These are phyloP conservation scores for Leccinellum luteum DNA, from an alignment of 768 basidiomycete genomes.

Conservation along the genomic window DNA sequence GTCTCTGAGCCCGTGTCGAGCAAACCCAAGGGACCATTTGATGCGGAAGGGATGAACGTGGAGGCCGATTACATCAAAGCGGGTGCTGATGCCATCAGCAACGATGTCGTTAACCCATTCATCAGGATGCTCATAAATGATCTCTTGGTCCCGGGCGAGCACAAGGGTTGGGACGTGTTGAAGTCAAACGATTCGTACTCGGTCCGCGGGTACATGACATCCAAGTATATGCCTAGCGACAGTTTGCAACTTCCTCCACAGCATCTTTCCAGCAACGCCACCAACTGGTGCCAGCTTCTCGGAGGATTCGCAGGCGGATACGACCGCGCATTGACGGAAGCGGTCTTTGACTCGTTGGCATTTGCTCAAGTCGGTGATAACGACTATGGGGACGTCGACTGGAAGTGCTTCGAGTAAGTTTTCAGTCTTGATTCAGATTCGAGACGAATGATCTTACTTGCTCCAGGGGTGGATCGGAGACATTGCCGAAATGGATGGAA, in stretches of 20 bases:
- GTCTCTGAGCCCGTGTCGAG: background rate
- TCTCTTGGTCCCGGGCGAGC: constrained; percentile 6
- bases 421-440: background rate
- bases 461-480: constrained; percentile 23
- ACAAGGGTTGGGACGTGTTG: constrained; percentile 26
- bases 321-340: constrained; percentile 35
- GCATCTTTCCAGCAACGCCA: constrained; percentile 18
- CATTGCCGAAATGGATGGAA: constrained; percentile 24
- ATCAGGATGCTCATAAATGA: constrained; percentile 18
- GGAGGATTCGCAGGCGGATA: constrained; percentile 31
- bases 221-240: constrained; percentile 25
- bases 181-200: constrained; percentile 31
- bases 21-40: constrained; percentile 2
- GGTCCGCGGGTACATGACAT: constrained; percentile 23
- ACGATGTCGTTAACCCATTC: constrained; percentile 22
- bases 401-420: constrained; percentile 33
- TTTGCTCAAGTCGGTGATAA: constrained; percentile 13
- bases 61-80: constrained; percentile 6
- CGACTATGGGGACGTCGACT: constrained; percentile 17
- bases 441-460: background rate
- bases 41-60: constrained; percentile 8
- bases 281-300: constrained; percentile 35
- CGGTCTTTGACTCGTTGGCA: constrained; percentile 30
- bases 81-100: constrained; percentile 19
- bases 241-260: constrained; percentile 15